Percentiles rank a stretch among this genome's conserved stretches.
These are phyloP conservation scores for Erythrobasidium hasegawianum DNA, from an alignment of 1,284 basidiomycete species.

Conservation along the genomic window DNA sequence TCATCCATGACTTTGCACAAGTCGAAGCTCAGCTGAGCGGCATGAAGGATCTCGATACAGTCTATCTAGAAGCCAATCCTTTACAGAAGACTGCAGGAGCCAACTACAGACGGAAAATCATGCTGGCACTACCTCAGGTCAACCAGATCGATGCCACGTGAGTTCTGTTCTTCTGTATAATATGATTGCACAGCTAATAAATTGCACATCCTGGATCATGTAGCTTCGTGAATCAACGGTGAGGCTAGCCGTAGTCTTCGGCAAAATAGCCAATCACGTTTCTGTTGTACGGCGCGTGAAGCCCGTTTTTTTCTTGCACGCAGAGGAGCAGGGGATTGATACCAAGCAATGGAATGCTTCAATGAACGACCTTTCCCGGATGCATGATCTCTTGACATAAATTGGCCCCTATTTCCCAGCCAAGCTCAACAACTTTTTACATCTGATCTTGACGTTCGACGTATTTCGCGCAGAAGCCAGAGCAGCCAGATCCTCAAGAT, in stretches of 20 bases:
- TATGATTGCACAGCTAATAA: background rate
- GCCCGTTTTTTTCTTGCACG: no score
- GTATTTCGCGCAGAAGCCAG: no score
- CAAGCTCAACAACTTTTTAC: no score
- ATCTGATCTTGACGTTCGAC: no score
- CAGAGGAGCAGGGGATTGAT: no score
- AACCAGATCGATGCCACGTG: constrained; percentile 79
- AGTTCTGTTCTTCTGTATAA: background rate
- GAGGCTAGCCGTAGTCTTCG: background rate
- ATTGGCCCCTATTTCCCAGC: no score
- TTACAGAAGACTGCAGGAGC: constrained; percentile 73
- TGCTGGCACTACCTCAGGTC: constrained; percentile 79
- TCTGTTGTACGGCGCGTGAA: no score
- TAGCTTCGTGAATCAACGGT: constrained; percentile 21
- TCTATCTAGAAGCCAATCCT: constrained; percentile 94
- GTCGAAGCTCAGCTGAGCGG: constrained; percentile 65
- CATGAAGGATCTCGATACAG: constrained; percentile 69
- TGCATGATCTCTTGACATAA: no score
- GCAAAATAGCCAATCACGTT: no score
- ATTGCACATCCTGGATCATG: background rate
- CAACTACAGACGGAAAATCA: constrained; percentile 83
- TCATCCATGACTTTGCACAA: constrained; percentile 54
- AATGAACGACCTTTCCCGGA: no score
- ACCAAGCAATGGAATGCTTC: no score
- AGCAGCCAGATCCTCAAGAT: no score